Evolutionary conservation across 331 rosid genomes (phyloP), one percentile per base, ranked within the genome.

Genomic region (Cydonia oblonga): DNA sequence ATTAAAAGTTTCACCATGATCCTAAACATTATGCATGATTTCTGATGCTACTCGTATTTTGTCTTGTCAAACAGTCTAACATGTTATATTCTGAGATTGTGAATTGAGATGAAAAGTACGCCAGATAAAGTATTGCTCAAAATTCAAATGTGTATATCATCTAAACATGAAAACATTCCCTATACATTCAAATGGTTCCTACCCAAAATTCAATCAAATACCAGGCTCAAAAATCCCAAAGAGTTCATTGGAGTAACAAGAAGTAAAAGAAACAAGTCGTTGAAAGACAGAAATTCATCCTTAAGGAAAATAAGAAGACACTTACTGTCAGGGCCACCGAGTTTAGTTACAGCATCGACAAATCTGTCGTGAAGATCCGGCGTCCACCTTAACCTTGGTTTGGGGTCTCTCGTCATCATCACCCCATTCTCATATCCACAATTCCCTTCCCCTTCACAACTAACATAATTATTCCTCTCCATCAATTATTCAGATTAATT

Each of bases 341-440:
- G 98, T 78, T 95, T 95, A 42, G 96, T 87, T 79, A 95, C 98
- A 9, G 97, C 96, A 23, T 91, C 96, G 4, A 91, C 91, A 61
- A 95, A 91, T 12, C 96, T 93, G 63, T 89, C 92, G 52, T 95
- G 97, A 59, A 95, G 97, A 85, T 89, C 97, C 71, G 92, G 72
- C 49, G 98, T 95, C 98, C 98, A 95, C 76, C 97, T 82, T 9
- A 91, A 82, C 84, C 98, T 82, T 1, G 98, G 97, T 70, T 95
- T 95, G 0, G 98, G 90, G 79, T 93, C 98, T 84, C 98, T 85
- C 5, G 90, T 91, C 98, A 89, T 88, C 86, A 87, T 82, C 78
- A 88, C 85, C 52, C 89, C 96, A 76, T 85, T 77, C 51, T 84
- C 90, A 53, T 77, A 89, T 58, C 66, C 78, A 56, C 42, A 83